These are phyloP conservation scores for Podospora pseudoanserina DNA, from an alignment of 495 filamentous ascomycete species.

Conservation along the genomic window DNA sequence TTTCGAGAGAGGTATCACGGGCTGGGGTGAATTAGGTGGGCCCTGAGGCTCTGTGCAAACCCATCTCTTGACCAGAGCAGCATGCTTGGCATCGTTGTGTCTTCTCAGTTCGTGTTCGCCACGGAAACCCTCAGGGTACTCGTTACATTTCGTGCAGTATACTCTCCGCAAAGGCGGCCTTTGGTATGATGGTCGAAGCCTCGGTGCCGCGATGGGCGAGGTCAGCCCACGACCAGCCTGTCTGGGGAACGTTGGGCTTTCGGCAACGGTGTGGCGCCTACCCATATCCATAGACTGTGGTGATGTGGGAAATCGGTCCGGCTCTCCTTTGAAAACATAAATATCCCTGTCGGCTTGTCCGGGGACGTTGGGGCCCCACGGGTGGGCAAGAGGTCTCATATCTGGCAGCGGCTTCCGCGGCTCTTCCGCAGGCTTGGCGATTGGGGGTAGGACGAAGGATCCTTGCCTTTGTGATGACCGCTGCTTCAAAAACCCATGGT, in stretches of 20 bases:
- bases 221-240: conserved; percentile 36
- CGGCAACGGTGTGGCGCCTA: conserved; percentile 48
- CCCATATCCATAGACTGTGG: conserved; percentile 34
- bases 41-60: conserved; percentile 57
- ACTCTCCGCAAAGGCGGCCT: conserved; percentile 76
- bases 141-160: conserved; percentile 70
- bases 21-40: conserved; percentile 44
- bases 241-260: conserved; percentile 42
- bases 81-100: conserved; percentile 80
- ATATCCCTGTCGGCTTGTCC: conserved; percentile 29
- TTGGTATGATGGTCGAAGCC: conserved; percentile 63
- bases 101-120: conserved; percentile 90
- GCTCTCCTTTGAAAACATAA: conserved; percentile 34
- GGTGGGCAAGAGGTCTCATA: conserved; percentile 38
- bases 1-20: conserved; percentile 67
- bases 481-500: conserved; percentile 45
- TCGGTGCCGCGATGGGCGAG: conserved; percentile 44
- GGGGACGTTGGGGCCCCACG: conserved; percentile 29
- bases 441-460: conserved; percentile 32
- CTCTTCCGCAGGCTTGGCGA: conserved; percentile 32
- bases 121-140: conserved; percentile 84
- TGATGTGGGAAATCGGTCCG: conserved; percentile 31
- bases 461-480: conserved; percentile 34
- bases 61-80: conserved; percentile 69
- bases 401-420: conserved; percentile 42